phyloP scores from a whole-genome alignment of 1,284 basidiomycete genomes.

The Sparassis latifolia region DNA sequence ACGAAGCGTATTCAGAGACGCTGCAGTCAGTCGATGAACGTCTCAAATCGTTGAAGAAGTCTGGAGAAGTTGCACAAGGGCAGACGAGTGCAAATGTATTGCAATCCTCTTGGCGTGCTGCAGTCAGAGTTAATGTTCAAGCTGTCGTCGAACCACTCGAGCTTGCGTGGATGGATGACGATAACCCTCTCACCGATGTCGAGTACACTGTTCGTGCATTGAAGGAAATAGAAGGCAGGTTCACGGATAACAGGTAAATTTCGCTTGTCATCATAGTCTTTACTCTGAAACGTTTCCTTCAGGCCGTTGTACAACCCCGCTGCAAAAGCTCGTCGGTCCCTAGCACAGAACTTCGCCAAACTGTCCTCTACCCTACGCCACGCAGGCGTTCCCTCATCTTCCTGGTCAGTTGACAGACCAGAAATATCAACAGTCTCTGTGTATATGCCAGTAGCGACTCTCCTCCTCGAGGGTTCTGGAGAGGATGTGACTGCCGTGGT shows the following conservation, averaged over 20 bases:
- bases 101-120: constrained; percentile 18
- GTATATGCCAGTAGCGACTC: constrained; percentile 32
- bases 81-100: neutral
- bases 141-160: constrained; percentile 34
- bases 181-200: constrained; percentile 28
- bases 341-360: constrained; percentile 30
- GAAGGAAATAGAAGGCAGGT: constrained; percentile 25
- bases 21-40: constrained; percentile 5
- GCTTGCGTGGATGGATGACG: constrained; percentile 42
- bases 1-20: constrained; percentile 8
- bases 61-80: neutral
- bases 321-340: constrained; percentile 22
- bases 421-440: constrained; percentile 30
- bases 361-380: constrained; percentile 40
- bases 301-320: constrained; percentile 31
- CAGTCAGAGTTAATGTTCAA: constrained; percentile 26
- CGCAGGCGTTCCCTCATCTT: constrained; percentile 29
- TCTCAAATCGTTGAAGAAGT: neutral
- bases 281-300: neutral
- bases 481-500: constrained; percentile 40
- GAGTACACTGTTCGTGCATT: constrained; percentile 20
- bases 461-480: constrained; percentile 40
- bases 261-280: neutral
- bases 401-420: constrained; percentile 14
- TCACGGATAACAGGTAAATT: constrained; percentile 31